Base-by-base conservation (phyloP, 257 asterid genomes). In the Paraleonurus japonicus region DNA sequence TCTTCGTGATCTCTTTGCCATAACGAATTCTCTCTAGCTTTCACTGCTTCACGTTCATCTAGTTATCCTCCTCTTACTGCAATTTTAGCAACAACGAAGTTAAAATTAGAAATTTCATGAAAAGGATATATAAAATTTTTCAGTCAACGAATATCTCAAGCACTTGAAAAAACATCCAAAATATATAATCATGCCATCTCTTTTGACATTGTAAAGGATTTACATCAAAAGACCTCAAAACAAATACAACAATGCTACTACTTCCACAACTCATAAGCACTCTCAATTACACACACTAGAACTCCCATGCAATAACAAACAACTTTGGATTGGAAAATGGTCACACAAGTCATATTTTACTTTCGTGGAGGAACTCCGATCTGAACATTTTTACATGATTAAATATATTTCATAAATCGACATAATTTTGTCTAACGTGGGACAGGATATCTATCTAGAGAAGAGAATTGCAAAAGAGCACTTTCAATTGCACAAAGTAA, bases 1-100 rank as follows among this genome's bases (percentile, higher is more conserved):
- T 75, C 82, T 85, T 63, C 82, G 81, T 67, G 93, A 81, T 86
- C 74, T 88, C 95, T 89, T 92, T 33, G 92, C 95, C 99, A 95
- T 95, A 32, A 24, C 8, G 26, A 61, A 50, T 23, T 32, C 24
- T 33, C 50, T 57, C 66, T 61, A 70, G 62, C 48, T 65, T 75
- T 60, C 74, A 81, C 64, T 60, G 54, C 68, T 69, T 71, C 78
- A 60, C 53, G 33, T 62, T 65, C 69, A 73, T 57, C 55, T 20
- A 61, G 16, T 63, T 63, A 72, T 51, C 70, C 43, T 61, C 74
- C 61, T 68, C 50, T 62, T 15, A 61, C 71, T 53, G 73, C 79
- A 78, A 78, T 59, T 74, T 78, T 71, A 69, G 59, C 68, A 32
- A 26, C 72, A 41, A 66, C 13, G 20, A 67, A 75, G 10, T 16